These are phyloP conservation scores for Aspergillus udagawae DNA, from an alignment of 2,329 filamentous ascomycete genomes.

Conservation along the genomic window DNA sequence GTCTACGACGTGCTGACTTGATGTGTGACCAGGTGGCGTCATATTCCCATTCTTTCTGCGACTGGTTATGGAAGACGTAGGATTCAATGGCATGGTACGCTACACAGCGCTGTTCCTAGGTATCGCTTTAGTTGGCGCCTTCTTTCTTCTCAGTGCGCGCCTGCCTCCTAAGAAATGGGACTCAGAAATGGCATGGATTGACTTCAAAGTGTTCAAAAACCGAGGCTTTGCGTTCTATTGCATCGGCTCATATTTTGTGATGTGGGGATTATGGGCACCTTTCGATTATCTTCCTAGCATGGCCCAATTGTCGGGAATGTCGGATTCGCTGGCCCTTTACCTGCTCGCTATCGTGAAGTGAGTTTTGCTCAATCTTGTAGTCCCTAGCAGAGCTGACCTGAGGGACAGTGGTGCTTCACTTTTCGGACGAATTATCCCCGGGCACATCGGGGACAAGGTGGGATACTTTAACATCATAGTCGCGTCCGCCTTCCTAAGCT, in stretches of 20 bases:
- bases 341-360: slow-evolving; percentile 3
- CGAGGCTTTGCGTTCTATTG: slow-evolving; percentile 22
- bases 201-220: slow-evolving; percentile 22
- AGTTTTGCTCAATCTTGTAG: neutral
- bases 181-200: slow-evolving; percentile 22
- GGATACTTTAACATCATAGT: slow-evolving; percentile 26
- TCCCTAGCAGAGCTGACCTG: neutral
- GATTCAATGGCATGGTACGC: slow-evolving; percentile 18
- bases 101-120: slow-evolving; percentile 21
- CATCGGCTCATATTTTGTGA: slow-evolving; percentile 22
- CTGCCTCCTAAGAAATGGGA: slow-evolving; percentile 28
- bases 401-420: slow-evolving; percentile 20
- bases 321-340: slow-evolving; percentile 18
- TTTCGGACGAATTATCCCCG: slow-evolving; percentile 22
- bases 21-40: slow-evolving; percentile 14
- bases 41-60: slow-evolving; percentile 22
- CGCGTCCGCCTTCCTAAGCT: slow-evolving; percentile 8
- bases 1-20: too few relatives aligned
- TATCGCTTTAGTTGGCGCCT: slow-evolving; percentile 12
- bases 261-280: slow-evolving; percentile 24
- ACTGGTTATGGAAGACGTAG: slow-evolving; percentile 11
- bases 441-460: slow-evolving; percentile 20
- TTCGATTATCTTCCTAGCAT: slow-evolving; percentile 22
- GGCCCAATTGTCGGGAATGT: slow-evolving; percentile 15
- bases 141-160: slow-evolving; percentile 18